Base-by-base conservation (phyloP, 2,329 filamentous ascomycete genomes). In the Dothidotthia symphoricarpi region DNA sequence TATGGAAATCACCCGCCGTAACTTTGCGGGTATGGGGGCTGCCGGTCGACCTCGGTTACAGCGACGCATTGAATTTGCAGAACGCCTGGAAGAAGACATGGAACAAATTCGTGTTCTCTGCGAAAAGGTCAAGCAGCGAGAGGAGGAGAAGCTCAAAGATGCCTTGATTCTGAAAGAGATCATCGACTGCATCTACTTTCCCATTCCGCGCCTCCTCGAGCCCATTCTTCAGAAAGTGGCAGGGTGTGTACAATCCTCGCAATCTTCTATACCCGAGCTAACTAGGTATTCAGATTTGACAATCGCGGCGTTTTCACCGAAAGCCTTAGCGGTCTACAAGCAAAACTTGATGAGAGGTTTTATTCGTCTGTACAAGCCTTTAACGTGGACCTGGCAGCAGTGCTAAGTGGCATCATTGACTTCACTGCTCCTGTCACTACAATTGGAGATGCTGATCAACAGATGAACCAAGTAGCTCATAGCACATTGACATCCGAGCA, bases 1-100 rank as follows among this genome's bases (percentile, higher is more conserved):
- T 0, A 95, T 96, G 85, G 93, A 98, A 68, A 83, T 98, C 50
- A 96, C 93, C 2, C 80, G 93, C 35, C 85, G 93, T 42, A 91
- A 97, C 67, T 98, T 96, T 67, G 86, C 86, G n/a, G 85, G 86
- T 25, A 95, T 97, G 88, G 93, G 93, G 6, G 82, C 86, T 27
- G 83, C 82, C 31, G 93, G 93, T 37, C 82, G 84, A 56, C 78
- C 85, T 16, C 80, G 88, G 32, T 75, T 98, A 19, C 76, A 84
- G 34, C 78, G 89, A 41, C 83, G 93, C 29, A 90, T 97, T 51
- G 86, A 91, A 46, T 98, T 98, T 64, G 89, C 88, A 6, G 78
- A 90, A 51, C 77, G 75, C 28, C 73, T 95, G 9, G 73, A 88
- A 39, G 72, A 77, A 39, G 90, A 97, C 60, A 80, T 98, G 45